Evolutionary conservation across 305 asterid species (phyloP), one percentile per base, ranked within the genome.

Genomic region (Fraxinus nigra): DNA sequence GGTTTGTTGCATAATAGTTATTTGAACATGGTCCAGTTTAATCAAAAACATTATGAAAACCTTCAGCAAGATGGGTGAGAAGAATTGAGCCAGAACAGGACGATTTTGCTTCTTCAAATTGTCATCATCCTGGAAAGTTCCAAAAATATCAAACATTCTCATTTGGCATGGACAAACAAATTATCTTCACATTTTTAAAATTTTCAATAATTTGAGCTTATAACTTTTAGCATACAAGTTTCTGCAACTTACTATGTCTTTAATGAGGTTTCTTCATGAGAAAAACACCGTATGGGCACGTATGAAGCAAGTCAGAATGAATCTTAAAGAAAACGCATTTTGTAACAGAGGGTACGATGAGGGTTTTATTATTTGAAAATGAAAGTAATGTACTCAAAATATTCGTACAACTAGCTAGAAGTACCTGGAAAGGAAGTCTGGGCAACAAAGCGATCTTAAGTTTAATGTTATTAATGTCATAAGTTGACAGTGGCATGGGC

Each of bases 21-120:
- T 48, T 51, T 7, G 20, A 79, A 80, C 77, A 32, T 20, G 70
- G 63, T 46, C 46, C 18, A 48, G 85, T 70, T 72, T 51, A 76
- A 80, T 61, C 56, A 82, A 16, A 16, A 80, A 24, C 74, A 34
- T 35, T 34, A n/a, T 65, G 73, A 79, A 72, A 78, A 90, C 91
- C 92, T 89, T 90, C n/a, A 90, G 81, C 80, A 90, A 82, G 77
- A 89, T 90, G 5, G 92, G 92, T 0, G 92, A 90, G 81, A 89
- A 88, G 84, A 89, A 84, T 75, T 84, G 89, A 34, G 90, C 79
- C 76, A 89, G 87, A 80, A 87, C 3, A 32, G 91, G 91, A 78
- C 82, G 87, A 38, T 77, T 83, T 86, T 86, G 86, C 89, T 88
- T 90, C 82, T 89, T 89, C 80, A 81, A 81, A 67, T 85, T 88